phyloP scores from a whole-genome alignment of 345 rosid genomes.

The Aurinia saxatilis region DNA sequence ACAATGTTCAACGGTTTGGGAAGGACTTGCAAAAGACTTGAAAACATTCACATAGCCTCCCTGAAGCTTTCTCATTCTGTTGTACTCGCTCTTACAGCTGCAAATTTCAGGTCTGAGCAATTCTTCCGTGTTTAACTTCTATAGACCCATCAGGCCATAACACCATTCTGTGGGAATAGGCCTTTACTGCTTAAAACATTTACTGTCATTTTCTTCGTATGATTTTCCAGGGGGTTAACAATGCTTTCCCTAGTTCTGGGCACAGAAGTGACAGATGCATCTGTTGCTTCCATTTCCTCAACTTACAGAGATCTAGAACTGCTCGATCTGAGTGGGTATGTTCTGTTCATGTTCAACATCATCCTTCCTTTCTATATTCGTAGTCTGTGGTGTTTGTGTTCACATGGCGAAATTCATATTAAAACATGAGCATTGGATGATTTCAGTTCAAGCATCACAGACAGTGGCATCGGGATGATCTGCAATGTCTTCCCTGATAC shows the following conservation, averaged over 20 bases:
- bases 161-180: too few relatives aligned
- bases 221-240: slow-evolving; percentile 52
- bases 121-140: too few relatives aligned
- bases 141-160: too few relatives aligned
- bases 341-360: slow-evolving; percentile 8
- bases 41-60: slow-evolving; percentile 82
- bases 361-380: not conserved
- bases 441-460: slow-evolving; percentile 85
- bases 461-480: slow-evolving; percentile 94
- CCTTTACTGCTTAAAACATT: not conserved
- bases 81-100: slow-evolving; percentile 85
- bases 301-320: slow-evolving; percentile 67
- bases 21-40: slow-evolving; percentile 62
- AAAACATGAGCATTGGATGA: not conserved
- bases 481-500: slow-evolving; percentile 85
- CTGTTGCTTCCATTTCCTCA: slow-evolving; percentile 88
- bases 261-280: slow-evolving; percentile 80
- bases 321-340: slow-evolving; percentile 98
- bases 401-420: not conserved
- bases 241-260: slow-evolving; percentile 98
- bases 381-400: not conserved
- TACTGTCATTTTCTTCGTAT: not conserved
- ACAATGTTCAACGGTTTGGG: slow-evolving; percentile 68
- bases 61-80: slow-evolving; percentile 64
- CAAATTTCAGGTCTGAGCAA: slow-evolving; percentile 60